Base-by-base conservation (phyloP, 768 basidiomycete species). In the Lentinula raphanica region DNA sequence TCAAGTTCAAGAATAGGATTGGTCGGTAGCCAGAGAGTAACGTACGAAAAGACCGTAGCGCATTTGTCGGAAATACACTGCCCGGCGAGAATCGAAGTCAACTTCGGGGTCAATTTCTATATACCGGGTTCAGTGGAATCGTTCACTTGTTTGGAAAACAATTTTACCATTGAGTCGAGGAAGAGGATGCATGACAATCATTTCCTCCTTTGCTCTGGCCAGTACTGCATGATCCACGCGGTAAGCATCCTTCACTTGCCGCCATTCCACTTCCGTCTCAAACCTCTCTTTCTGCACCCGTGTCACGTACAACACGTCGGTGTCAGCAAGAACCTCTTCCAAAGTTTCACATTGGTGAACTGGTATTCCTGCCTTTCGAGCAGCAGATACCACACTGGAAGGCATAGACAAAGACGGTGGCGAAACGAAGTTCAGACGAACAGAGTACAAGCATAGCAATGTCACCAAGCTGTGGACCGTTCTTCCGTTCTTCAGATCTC, bases 141-240 rank as follows among this genome's bases (percentile, higher is more conserved):
- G 9, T 17, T n/a, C 19, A 27, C 28, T 15, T 17, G 12, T 29
- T 21, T 12, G 23, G 9, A 36, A 7, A 39, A 27, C 4, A 49
- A 32, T 19, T 83, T 62, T 62, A 87, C 92, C 92, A 59, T 92
- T 93, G 51, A 96, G 86, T 66, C 97, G 75, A 13, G 97, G 97
- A 21, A 99, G 78, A n/a, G 97, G 97, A 72, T 99, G 97, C 94
- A 99, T 96, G 63, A 98, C 94, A 59, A 98, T 98, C 86, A 97
- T 93, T 54, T 94, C 91, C 62, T 92, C 89, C 76, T 98, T 98
- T 9, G 97, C 96, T 42, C 90, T 80, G 5, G 94, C 86, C 27
- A 99, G 79, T 31, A 98, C 85, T 11, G 95, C 91, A 67, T 98
- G 97, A 72, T 98, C 93, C 56, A 99, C 84, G 32, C 93, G 79